These are phyloP conservation scores for Plasmodium berghei DNA, from an alignment of 169 alveolate genomes.

Conservation along the genomic window DNA sequence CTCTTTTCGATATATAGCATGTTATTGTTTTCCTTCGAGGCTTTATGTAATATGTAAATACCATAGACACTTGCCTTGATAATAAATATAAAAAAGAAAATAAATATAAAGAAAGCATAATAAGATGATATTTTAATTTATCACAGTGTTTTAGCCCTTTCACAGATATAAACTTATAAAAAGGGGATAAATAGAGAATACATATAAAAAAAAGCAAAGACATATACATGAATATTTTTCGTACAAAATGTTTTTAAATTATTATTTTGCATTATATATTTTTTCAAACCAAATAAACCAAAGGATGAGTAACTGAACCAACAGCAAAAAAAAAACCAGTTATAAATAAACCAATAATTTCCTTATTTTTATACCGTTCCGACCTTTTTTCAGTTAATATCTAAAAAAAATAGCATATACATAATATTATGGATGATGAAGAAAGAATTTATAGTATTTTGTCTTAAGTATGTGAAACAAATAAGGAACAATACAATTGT, in stretches of 20 bases:
- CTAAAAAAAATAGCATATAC: constrained; percentile 42
- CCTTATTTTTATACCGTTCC: constrained; percentile 56
- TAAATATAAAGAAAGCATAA: too few relatives aligned
- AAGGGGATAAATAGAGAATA: not conserved
- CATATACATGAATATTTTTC: not conserved
- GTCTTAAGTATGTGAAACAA: not conserved
- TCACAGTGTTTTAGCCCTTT: too few relatives aligned
- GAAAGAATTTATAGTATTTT: not conserved
- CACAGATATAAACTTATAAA: too few relatives aligned
- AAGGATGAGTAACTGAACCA: constrained; percentile 64
- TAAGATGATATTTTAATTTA: too few relatives aligned
- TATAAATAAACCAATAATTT: constrained; percentile 54
- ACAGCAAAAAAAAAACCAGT: constrained; percentile 71
- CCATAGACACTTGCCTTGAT: constrained; percentile 67
- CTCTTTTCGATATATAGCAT: constrained; percentile 34
- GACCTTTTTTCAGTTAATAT: constrained; percentile 63
- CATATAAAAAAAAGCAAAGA: not conserved
- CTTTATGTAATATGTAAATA: constrained; percentile 45
- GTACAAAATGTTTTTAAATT: not conserved
- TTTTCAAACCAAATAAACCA: constrained; percentile 57
- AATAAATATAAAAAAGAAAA: not conserved
- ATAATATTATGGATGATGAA: not conserved
- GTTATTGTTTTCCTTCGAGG: constrained; percentile 67
- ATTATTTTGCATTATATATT: not conserved
- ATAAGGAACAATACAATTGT: not conserved